These are phyloP conservation scores for Leptodermis oblonga DNA, from an alignment of 257 asterid species.

Conservation along the genomic window DNA sequence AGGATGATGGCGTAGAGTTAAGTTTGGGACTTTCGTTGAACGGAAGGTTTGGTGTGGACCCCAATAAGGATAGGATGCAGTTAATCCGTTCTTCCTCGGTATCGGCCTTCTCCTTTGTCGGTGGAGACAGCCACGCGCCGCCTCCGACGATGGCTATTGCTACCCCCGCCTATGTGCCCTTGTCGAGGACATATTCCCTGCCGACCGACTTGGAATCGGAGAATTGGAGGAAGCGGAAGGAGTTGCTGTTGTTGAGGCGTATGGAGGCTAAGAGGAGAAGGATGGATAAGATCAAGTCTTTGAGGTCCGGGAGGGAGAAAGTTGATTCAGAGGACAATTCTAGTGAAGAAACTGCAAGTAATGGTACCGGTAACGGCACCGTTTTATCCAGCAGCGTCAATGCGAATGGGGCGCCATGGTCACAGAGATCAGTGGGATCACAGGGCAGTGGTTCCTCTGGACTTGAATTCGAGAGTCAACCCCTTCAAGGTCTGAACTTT, in stretches of 20 bases:
- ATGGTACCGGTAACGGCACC: conserved; percentile 3
- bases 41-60: conserved; percentile 86
- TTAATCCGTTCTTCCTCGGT: conserved; percentile 59
- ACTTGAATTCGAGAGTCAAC: conserved; percentile 39
- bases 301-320: conserved; percentile 35
- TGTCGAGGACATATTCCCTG: conserved; percentile 56
- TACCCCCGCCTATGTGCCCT: conserved; percentile 27
- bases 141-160: conserved; percentile 23
- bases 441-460: conserved; percentile 56
- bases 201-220: conserved; percentile 56
- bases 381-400: conserved; percentile 9
- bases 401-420: conserved; percentile 26
- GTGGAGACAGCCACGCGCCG: conserved; percentile 21
- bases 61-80: conserved; percentile 28
- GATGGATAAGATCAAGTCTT: conserved; percentile 55
- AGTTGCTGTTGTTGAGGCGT: conserved; percentile 53
- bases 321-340: conserved; percentile 25
- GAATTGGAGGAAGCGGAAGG: conserved; percentile 55
- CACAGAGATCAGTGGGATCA: conserved; percentile 47
- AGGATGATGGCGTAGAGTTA: conserved; percentile 49
- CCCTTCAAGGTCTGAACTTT: conserved; percentile 39
- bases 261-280: conserved; percentile 70
- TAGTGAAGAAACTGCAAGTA: conserved; percentile 22
- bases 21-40: conserved; percentile 73
- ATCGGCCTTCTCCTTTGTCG: conserved; percentile 26